Base-by-base conservation (phyloP, 768 basidiomycete species). In the Kockovaella imperatae region DNA sequence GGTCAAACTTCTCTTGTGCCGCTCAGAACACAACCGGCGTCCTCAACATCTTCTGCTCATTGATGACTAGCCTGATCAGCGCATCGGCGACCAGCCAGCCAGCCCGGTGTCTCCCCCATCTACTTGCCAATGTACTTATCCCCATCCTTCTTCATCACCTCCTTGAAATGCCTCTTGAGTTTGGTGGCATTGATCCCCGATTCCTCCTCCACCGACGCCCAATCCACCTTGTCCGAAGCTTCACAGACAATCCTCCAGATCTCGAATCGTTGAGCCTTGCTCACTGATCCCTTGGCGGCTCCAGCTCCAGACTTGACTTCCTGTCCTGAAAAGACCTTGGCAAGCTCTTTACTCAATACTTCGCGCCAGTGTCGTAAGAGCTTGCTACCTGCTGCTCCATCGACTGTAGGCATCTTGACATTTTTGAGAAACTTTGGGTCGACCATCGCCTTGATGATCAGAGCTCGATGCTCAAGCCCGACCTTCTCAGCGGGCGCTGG, bases 81-180 rank as follows among this genome's bases (percentile, higher is more conserved):
- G n/a, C n/a, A n/a, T n/a, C n/a, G n/a, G n/a, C n/a, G n/a, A n/a
- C n/a, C n/a, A n/a, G n/a, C n/a, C n/a, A n/a, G n/a, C n/a, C n/a
- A n/a, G n/a, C n/a, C n/a, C n/a, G n/a, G n/a, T n/a, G n/a, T n/a
- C n/a, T n/a, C n/a, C n/a, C n/a, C n/a, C n/a, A n/a, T n/a, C 31
- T 20, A 38, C 18, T 38, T 38, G 8, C 18, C 36, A 20, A 13
- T 14, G 7, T 50, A 53, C 42, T 52, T 56, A 28, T 57, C 52
- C 1, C 24, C 62, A 14, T 60, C 59, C 43, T 61, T 64, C 18
- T 43, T 44, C 54, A 64, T 52, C 14, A 54, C 57, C 21, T 64
- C 59, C 36, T 50, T 49, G n/a, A 60, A 50, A 35, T 64, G 62
- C 39, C 62, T 60, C 42, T 59, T 60, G 17, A 64, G 46, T 43